Percentiles rank a stretch among this genome's conserved stretches.
Evolutionary conservation across 2,329 filamentous ascomycete genomes (phyloP).

Genomic region (Hymenoscyphus infarciens): DNA sequence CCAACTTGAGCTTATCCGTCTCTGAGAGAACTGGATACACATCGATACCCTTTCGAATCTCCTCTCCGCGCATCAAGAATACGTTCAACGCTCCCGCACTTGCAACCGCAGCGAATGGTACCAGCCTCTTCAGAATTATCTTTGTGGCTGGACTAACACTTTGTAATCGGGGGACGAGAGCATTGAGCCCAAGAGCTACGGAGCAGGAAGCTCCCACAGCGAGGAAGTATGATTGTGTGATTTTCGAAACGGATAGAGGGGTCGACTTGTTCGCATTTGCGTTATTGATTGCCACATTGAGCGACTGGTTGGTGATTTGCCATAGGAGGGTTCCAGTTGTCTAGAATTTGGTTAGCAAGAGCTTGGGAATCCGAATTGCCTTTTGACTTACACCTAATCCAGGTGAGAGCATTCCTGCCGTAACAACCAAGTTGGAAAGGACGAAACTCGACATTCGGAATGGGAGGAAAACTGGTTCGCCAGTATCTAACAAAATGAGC

Average conservation of each 20-base stretch:
- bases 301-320: conserved; percentile 95
- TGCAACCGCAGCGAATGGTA: conserved; percentile 93
- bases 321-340: conserved; percentile 84
- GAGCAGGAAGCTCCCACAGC: conserved; percentile 92
- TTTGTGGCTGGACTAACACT: conserved; percentile 70
- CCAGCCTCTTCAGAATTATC: conserved; percentile 76
- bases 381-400: conserved; percentile 60
- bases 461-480: conserved; percentile 84
- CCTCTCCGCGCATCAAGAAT: conserved; percentile 94
- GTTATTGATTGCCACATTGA: conserved; percentile 97
- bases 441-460: conserved; percentile 98
- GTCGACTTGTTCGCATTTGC: conserved; percentile 98
- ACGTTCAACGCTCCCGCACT: conserved; percentile 90
- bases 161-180: conserved; percentile 80
- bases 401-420: conserved; percentile 94
- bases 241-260: conserved; percentile 73
- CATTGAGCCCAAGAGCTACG: conserved; percentile 88
- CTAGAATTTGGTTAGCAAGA: conserved; percentile 37
- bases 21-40: conserved; percentile 79
- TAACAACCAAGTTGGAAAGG: conserved; percentile 89
- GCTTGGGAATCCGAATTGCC: not conserved
- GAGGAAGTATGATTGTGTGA: conserved; percentile 85
- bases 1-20: conserved; percentile 58
- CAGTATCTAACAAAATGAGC: conserved; percentile 64
- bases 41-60: conserved; percentile 90